Evolutionary conservation across 2,329 filamentous ascomycete genomes (phyloP).

Genomic region (Exophiala phaeomuriformis): DNA sequence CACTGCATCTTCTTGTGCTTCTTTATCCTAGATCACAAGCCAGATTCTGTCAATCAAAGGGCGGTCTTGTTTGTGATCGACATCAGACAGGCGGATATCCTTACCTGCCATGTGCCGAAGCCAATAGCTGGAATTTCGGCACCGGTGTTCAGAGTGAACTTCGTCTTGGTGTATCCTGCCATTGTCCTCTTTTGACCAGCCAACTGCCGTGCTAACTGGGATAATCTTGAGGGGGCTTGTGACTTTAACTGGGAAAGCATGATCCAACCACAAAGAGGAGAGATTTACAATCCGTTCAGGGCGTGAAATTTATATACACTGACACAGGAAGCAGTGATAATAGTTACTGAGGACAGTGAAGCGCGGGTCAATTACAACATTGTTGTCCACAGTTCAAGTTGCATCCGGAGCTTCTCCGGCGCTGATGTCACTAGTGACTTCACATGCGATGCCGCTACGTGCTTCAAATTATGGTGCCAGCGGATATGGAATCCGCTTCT

Average conservation of each 20-base stretch:
- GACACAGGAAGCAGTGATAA: too few relatives aligned
- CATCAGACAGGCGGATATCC: not conserved
- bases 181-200: constrained; percentile 13
- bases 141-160: constrained; percentile 39
- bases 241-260: constrained; percentile 12
- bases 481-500: too few relatives aligned
- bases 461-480: too few relatives aligned
- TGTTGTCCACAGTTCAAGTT: too few relatives aligned
- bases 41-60: not conserved
- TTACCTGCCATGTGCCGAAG: constrained; percentile 46
- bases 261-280: not conserved
- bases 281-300: not conserved
- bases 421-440: too few relatives aligned
- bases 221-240: constrained; percentile 5
- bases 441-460: too few relatives aligned
- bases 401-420: too few relatives aligned
- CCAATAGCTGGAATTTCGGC: constrained; percentile 43
- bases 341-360: too few relatives aligned
- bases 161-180: constrained; percentile 19
- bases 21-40: constrained; percentile 35
- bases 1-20: constrained; percentile 45
- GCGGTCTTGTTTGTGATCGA: not conserved
- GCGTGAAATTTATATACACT: too few relatives aligned
- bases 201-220: constrained; percentile 14
- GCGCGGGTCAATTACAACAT: too few relatives aligned